Evolutionary conservation across 768 basidiomycete species (phyloP).

Genomic region (Trametes maxima): DNA sequence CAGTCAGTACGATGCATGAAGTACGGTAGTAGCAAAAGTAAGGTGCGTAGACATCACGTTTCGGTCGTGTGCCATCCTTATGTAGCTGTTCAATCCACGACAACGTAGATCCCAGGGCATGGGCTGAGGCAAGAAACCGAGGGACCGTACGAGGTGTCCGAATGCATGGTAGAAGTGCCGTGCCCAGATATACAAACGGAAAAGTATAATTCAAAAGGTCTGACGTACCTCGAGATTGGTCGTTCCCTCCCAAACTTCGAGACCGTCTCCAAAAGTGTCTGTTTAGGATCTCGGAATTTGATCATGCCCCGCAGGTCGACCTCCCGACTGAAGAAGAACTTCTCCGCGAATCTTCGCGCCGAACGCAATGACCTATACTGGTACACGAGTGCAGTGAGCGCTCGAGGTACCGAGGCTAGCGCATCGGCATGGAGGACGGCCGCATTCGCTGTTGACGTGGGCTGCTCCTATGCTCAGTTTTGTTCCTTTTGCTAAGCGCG

Average conservation of each 20-base stretch:
- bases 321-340: slow-evolving; percentile 84
- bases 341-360: slow-evolving; percentile 88
- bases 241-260: slow-evolving; percentile 65
- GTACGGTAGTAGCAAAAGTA: neutral
- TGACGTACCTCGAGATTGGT: slow-evolving; percentile 66
- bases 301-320: slow-evolving; percentile 79
- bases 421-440: slow-evolving; percentile 81
- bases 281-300: slow-evolving; percentile 83
- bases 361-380: slow-evolving; percentile 82
- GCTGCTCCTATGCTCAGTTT: slow-evolving; percentile 31
- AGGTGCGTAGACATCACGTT: neutral
- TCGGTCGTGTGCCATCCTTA: too few relatives aligned
- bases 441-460: slow-evolving; percentile 47
- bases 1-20: neutral
- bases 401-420: slow-evolving; percentile 82
- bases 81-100: too few relatives aligned
- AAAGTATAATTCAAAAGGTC: too few relatives aligned
- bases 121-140: too few relatives aligned
- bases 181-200: too few relatives aligned
- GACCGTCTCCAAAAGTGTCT: slow-evolving; percentile 72
- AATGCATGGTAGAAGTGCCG: too few relatives aligned
- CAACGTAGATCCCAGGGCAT: too few relatives aligned
- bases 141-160: too few relatives aligned
- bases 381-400: slow-evolving; percentile 87
- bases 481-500: neutral